Conservation (phyloP, 2,329 filamentous ascomycete genomes). For the Lasiodiplodia citricola region DNA sequence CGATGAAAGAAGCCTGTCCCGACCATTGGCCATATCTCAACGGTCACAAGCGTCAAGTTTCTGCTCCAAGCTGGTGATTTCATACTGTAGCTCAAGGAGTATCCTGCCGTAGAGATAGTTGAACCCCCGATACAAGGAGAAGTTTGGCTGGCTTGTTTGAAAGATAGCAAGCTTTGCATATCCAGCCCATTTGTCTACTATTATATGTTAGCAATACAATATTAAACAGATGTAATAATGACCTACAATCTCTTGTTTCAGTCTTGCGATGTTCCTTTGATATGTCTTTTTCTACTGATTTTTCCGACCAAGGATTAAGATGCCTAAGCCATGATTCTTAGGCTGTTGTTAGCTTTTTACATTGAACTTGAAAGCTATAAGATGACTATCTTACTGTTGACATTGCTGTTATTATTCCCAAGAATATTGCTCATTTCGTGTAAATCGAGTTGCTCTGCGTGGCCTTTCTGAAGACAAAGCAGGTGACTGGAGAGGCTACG, state of each 20-base stretch:
- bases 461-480: no score
- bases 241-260: not conserved
- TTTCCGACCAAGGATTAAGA: not conserved
- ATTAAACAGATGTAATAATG: fast-evolving
- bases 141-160: not conserved
- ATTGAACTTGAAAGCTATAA: no score
- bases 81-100: not conserved
- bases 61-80: not conserved
- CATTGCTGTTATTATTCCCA: no score
- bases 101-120: not conserved
- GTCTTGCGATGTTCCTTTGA: not conserved
- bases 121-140: not conserved
- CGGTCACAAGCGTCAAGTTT: not conserved
- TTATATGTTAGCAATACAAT: not conserved
- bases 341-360: not conserved
- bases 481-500: no score
- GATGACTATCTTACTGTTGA: no score
- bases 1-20: not conserved
- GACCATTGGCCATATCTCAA: not conserved
- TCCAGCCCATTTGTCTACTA: not conserved
- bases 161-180: not conserved
- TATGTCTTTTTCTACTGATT: not conserved
- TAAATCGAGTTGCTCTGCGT: no score
- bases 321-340: not conserved
- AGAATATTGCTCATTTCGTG: no score